Conservation (phyloP, 352 stramenopile genomes). For the Pythium rishiriense region DNA sequence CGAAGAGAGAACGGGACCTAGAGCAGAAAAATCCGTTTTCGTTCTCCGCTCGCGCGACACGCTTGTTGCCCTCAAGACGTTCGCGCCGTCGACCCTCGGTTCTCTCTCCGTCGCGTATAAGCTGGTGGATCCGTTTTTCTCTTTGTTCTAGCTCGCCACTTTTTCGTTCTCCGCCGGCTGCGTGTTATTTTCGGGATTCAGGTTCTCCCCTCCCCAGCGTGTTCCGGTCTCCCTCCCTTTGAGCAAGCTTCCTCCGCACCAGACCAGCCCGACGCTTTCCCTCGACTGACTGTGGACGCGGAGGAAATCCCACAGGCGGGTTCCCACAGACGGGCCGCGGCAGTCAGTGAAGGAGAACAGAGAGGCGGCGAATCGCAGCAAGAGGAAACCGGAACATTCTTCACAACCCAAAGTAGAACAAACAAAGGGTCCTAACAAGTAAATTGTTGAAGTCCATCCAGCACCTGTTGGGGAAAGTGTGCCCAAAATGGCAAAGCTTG, state of each 20-base stretch:
- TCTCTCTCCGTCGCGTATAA: not conserved
- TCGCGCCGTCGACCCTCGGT: conserved; percentile 1
- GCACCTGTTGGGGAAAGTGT: too few relatives aligned
- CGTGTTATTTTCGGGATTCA: conserved; percentile 17
- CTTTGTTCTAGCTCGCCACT: not conserved
- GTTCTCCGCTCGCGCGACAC: not conserved
- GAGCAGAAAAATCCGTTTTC: conserved; percentile 16
- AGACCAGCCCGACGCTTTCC: not conserved
- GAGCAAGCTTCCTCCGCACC: not conserved
- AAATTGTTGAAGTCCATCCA: not conserved
- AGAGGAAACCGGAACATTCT: conserved; percentile 13
- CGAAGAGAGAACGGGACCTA: conserved; percentile 3
- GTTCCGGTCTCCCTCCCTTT: not conserved
- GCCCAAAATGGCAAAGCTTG: not conserved
- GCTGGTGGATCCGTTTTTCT: conserved; percentile 13
- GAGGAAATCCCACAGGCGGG: conserved; percentile 3
- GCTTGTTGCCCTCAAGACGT: not conserved
- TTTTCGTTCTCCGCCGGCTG: conserved; percentile 5
- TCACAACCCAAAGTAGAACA: conserved; percentile 16
- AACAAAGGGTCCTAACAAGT: not conserved
- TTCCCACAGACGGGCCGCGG: conserved; percentile 15
- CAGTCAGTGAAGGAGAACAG: conserved; percentile 17
- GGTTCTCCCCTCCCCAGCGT: not conserved
- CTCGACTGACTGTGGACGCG: conserved; percentile 12
- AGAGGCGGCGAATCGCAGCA: not conserved